phyloP scores from a whole-genome alignment of 371 early-diverging fungal genomes.

The Rhizopus delemar region DNA sequence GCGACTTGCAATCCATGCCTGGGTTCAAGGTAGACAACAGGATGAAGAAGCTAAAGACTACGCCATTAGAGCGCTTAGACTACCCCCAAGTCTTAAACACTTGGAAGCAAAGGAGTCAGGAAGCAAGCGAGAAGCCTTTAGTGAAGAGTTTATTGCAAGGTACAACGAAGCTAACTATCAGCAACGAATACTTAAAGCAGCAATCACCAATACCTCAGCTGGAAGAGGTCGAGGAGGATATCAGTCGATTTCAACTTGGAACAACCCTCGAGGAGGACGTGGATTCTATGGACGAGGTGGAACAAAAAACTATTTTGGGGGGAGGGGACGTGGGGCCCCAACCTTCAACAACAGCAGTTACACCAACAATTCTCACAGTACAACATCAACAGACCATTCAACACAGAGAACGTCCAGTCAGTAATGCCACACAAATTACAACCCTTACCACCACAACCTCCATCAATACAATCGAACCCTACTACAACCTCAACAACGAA shows the following conservation, averaged over 20 bases:
- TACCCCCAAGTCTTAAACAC: conserved; percentile 18
- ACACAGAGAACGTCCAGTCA: too few species aligned
- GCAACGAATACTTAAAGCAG: conserved; percentile 7
- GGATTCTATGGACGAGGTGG: conserved; percentile 5
- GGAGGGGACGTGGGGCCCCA: conserved; percentile 18
- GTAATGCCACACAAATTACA: not conserved
- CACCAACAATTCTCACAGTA: conserved; percentile 5
- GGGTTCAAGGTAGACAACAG: too few species aligned
- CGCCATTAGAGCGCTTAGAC: not conserved
- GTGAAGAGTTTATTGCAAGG: conserved; percentile 3
- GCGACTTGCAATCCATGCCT: too few species aligned
- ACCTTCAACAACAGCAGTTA: conserved; percentile 6
- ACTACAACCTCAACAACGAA: not conserved
- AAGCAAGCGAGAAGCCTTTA: conserved; percentile 8
- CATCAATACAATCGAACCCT: not conserved
- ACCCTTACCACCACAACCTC: not conserved
- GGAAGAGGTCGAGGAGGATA: conserved; percentile 10
- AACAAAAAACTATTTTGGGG: conserved; percentile 16
- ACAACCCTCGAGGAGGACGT: conserved; percentile 9
- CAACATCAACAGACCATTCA: conserved; percentile 10
- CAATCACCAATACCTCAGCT: not conserved
- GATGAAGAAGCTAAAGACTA: too few species aligned
- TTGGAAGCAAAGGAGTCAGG: conserved; percentile 10
- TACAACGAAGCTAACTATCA: conserved; percentile 16
- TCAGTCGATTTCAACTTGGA: not conserved